Evolutionary conservation across 495 filamentous ascomycete species (phyloP).

Genomic region (Xanthoparmelia taractica): DNA sequence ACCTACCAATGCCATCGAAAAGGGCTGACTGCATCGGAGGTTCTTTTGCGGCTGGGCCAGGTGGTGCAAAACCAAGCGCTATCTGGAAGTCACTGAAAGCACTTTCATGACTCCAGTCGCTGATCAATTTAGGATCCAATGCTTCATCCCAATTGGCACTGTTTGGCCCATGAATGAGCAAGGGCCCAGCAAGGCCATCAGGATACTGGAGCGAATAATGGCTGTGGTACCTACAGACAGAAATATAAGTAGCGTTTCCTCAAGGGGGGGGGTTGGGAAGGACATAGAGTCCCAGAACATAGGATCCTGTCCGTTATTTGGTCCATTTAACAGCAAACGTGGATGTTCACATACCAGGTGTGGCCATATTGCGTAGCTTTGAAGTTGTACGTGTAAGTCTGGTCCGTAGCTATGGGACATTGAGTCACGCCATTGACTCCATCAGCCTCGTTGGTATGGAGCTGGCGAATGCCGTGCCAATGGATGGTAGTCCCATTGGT

Average conservation of each 20-base stretch:
- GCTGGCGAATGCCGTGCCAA: slow-evolving; percentile 38
- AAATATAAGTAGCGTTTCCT: too few relatives aligned
- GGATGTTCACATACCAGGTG: slow-evolving; percentile 58
- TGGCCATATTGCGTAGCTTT: slow-evolving; percentile 48
- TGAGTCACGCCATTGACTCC: slow-evolving; percentile 40
- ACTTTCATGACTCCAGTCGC: slow-evolving; percentile 22
- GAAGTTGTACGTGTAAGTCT: slow-evolving; percentile 45
- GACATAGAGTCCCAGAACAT: too few relatives aligned
- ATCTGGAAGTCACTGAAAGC: slow-evolving; percentile 19
- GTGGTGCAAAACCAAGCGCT: slow-evolving; percentile 13
- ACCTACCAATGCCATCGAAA: slow-evolving; percentile 45
- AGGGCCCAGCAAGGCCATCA: slow-evolving; percentile 31
- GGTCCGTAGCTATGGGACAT: slow-evolving; percentile 43
- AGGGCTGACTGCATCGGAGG: slow-evolving; percentile 34
- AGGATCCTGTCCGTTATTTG: too few relatives aligned
- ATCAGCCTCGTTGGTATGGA: slow-evolving; percentile 39
- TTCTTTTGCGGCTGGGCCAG: not conserved
- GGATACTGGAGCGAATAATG: slow-evolving; percentile 42
- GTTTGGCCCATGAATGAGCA: slow-evolving; percentile 39
- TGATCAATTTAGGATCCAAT: slow-evolving; percentile 24
- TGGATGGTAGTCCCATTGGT: slow-evolving; percentile 20
- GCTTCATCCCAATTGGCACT: slow-evolving; percentile 31
- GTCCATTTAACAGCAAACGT: too few relatives aligned
- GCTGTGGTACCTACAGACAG: too few relatives aligned
- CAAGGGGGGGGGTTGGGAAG: too few relatives aligned